Conservation (phyloP, 1,284 basidiomycete species). For the Pterulicium gracile region DNA sequence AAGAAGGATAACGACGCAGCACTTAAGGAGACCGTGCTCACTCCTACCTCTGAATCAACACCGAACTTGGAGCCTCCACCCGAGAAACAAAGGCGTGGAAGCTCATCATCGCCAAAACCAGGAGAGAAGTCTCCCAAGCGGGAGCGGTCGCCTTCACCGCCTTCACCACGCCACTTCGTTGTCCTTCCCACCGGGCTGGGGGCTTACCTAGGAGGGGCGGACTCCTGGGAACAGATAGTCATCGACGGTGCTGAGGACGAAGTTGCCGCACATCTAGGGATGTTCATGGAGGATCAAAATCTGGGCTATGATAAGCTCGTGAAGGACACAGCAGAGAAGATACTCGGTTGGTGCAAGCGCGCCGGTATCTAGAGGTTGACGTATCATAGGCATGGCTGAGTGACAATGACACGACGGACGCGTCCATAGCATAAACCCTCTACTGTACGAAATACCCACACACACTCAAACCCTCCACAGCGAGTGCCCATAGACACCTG, state of each 20-base stretch:
- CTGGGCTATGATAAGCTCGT: conserved; percentile 37
- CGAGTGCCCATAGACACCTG: too few relatives aligned
- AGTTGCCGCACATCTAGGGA: conserved; percentile 40
- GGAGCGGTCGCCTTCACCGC: not conserved
- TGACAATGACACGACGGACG: too few relatives aligned
- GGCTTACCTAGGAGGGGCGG: conserved; percentile 26
- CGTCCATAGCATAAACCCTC: too few relatives aligned
- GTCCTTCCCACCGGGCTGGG: conserved; percentile 35
- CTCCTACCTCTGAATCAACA: not conserved
- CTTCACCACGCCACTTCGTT: conserved; percentile 30
- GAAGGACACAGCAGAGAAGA: conserved; percentile 28
- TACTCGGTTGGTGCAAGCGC: conserved; percentile 31
- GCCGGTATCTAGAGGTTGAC: not conserved
- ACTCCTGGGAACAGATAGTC: conserved; percentile 37
- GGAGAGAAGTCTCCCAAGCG: not conserved
- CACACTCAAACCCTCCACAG: too few relatives aligned
- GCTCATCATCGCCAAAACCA: not conserved
- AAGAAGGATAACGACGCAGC: conserved; percentile 2
- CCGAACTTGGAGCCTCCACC: not conserved
- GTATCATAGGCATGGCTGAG: too few relatives aligned
- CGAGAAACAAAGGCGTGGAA: conserved; percentile 8
- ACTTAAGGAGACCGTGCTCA: not conserved
- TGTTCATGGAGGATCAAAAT: conserved; percentile 41
- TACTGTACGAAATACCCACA: too few relatives aligned
- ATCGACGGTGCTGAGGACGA: conserved; percentile 40